These are phyloP conservation scores for Hirschioporus abietinus DNA, from an alignment of 768 basidiomycete genomes.

Conservation along the genomic window DNA sequence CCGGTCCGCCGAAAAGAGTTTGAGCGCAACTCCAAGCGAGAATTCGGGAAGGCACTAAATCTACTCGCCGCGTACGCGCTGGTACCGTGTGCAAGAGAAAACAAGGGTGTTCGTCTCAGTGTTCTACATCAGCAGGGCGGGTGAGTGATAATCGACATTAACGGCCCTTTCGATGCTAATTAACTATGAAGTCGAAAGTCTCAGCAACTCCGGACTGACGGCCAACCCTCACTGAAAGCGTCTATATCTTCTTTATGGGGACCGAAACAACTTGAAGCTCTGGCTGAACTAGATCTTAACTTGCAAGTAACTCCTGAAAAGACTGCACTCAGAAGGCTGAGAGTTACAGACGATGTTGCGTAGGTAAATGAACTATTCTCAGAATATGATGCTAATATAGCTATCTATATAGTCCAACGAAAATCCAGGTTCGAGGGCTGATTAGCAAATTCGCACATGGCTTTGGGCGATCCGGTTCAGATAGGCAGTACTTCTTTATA, in stretches of 20 bases:
- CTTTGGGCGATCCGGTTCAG: conserved; percentile 70
- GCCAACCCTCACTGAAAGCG: conserved; percentile 52
- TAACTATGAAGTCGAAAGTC: conserved; percentile 45
- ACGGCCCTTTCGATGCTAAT: not conserved
- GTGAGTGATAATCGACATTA: conserved; percentile 34
- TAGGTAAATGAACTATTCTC: conserved; percentile 4
- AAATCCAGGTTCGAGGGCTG: conserved; percentile 65
- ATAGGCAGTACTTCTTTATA: conserved; percentile 89
- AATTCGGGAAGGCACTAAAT: conserved; percentile 79
- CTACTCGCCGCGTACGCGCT: conserved; percentile 87
- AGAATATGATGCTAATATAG: too few species aligned
- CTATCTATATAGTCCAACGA: conserved; percentile 14
- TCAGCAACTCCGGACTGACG: conserved; percentile 69
- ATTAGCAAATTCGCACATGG: conserved; percentile 79
- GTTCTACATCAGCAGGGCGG: conserved; percentile 72
- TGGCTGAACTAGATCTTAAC: conserved; percentile 66
- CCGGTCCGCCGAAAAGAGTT: conserved; percentile 93
- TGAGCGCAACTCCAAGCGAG: conserved; percentile 81
- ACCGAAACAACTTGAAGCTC: conserved; percentile 65
- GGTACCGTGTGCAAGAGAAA: conserved; percentile 59
- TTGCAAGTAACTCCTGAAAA: conserved; percentile 70
- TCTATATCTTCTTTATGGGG: conserved; percentile 82
- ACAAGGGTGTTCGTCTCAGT: conserved; percentile 62
- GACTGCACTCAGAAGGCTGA: conserved; percentile 34
- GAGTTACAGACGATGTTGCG: conserved; percentile 7